Conservation (phyloP, 2,329 filamentous ascomycete genomes). For the Botryosphaeria dothidea region DNA sequence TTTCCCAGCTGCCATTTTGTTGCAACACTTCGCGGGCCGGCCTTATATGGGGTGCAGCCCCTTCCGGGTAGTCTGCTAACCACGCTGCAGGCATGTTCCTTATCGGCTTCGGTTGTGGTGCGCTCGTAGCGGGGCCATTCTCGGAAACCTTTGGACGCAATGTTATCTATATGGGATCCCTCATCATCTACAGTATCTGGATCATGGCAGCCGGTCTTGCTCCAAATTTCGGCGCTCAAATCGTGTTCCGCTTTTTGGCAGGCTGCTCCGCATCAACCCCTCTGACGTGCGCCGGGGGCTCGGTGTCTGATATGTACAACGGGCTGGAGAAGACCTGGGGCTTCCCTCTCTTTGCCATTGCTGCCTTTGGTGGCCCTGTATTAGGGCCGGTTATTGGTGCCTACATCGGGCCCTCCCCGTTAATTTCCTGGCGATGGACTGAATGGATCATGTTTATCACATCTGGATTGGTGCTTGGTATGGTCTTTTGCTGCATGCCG, state of each 20-base stretch:
- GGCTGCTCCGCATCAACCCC: slow-evolving; percentile 50
- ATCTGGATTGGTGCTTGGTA: slow-evolving; percentile 28
- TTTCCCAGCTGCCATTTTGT: too few species aligned
- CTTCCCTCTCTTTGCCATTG: slow-evolving; percentile 53
- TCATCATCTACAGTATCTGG: slow-evolving; percentile 51
- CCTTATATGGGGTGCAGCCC: neutral
- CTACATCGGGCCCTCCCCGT: slow-evolving; percentile 36
- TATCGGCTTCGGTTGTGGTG: slow-evolving; percentile 48
- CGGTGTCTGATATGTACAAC: slow-evolving; percentile 49
- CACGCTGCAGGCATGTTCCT: slow-evolving; percentile 29
- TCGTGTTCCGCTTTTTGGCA: slow-evolving; percentile 53
- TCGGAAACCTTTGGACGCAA: slow-evolving; percentile 32
- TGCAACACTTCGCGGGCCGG: neutral
- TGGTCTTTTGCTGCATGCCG: slow-evolving; percentile 44
- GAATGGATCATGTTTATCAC: slow-evolving; percentile 41
- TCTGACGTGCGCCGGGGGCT: slow-evolving; percentile 48
- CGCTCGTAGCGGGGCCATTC: slow-evolving; percentile 49
- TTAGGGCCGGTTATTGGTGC: slow-evolving; percentile 36
- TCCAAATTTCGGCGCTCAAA: slow-evolving; percentile 48
- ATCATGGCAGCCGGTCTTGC: slow-evolving; percentile 50
- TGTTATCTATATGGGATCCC: slow-evolving; percentile 49
- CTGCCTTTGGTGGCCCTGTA: slow-evolving; percentile 43
- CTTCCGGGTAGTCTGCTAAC: neutral
- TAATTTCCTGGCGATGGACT: slow-evolving; percentile 39
- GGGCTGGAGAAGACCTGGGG: slow-evolving; percentile 51